Evolutionary conservation across 2,329 filamentous ascomycete genomes (phyloP).

Genomic region (Didymella keratinophila): DNA sequence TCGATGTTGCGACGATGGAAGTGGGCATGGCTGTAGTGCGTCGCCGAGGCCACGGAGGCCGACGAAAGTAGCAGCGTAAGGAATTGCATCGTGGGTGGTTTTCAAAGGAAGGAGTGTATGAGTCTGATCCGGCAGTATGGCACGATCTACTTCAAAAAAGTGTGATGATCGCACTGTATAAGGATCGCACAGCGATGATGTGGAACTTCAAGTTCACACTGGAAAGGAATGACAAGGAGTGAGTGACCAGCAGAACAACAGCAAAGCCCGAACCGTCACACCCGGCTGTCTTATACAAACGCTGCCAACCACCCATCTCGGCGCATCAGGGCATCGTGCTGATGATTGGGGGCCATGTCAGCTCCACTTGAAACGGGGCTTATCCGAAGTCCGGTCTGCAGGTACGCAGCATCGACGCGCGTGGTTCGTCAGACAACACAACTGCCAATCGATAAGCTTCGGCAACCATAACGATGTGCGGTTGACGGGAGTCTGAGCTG

Average conservation of each 20-base stretch:
- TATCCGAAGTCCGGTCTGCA: conserved; percentile 23
- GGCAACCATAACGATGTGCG: conserved; percentile 6
- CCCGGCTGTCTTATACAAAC: conserved; percentile 7
- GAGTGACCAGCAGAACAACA: conserved; percentile 2
- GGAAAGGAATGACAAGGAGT: conserved; percentile 14
- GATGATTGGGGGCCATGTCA: conserved; percentile 14
- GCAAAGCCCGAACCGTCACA: conserved; percentile 1
- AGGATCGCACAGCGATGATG: conserved; percentile 13
- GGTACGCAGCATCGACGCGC: conserved; percentile 19
- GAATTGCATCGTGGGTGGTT: conserved; percentile 1
- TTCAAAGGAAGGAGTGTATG: background rate
- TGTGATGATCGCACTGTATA: conserved; percentile 9
- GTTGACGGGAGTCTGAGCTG: conserved; percentile 13
- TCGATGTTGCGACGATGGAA: conserved; percentile 9
- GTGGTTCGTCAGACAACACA: conserved; percentile 16
- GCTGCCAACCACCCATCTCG: conserved; percentile 1
- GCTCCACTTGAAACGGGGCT: conserved; percentile 17
- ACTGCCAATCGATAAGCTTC: conserved; percentile 17
- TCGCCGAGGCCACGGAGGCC: conserved; percentile 4
- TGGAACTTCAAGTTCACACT: conserved; percentile 5
- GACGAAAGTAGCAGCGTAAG: conserved; percentile 10
- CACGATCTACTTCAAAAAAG: conserved; percentile 2
- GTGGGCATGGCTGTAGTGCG: conserved; percentile 7
- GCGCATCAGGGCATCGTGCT: background rate
- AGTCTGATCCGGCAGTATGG: background rate